Evolutionary conservation across 805 yeast genomes (phyloP), one percentile per base, ranked within the genome.

Genomic region (Wickerhamiella lipophila): DNA sequence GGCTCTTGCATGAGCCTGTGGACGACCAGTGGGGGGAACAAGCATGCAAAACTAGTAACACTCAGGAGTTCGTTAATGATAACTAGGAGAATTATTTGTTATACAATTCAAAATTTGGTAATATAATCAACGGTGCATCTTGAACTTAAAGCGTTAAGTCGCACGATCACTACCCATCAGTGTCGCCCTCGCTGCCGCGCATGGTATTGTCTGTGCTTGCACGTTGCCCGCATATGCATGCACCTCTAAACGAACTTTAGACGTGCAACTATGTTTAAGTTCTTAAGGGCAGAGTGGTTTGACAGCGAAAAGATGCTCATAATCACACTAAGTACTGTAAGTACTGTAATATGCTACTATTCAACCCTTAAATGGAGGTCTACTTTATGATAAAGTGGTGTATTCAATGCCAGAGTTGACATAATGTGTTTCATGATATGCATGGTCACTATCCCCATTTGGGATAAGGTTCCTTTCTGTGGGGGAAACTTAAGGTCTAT

Each of bases 141-240:
- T 13, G 32, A 29, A 29, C 32, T 13, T 29, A 7, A 29, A 29
- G 32, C 13, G n/a, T 29, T 29, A 29, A 13, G 32, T 29, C 11
- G 32, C 32, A 29, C 32, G 5, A 29, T 29, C 13, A 13, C 32
- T 5, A 29, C 32, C 32, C 32, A 11, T 13, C 32, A 29, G 38
- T 32, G 18, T 9, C n/a, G 15, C 32, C 32, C 32, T 29, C 19
- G 38, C 6, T 15, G 38, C 38, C 38, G 38, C 38, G 38, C 38
- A 32, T 32, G 21, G 15, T 32, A 32, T 32, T n/a, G 38, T 32
- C 38, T n/a, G 38, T 32, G 19, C 38, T 32, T 32, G 38, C 38
- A 32, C 15, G 11, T 32, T 32, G 38, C 38, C 38, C 38, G 42
- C 26, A 38, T 38, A 38, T 38, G 42, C 42, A 38, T 38, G 42